Percentiles rank a stretch among this genome's conserved stretches.
Evolutionary conservation across 2,329 filamentous ascomycete genomes (phyloP).

Genomic region (Penicillium fuscoglaucum): DNA sequence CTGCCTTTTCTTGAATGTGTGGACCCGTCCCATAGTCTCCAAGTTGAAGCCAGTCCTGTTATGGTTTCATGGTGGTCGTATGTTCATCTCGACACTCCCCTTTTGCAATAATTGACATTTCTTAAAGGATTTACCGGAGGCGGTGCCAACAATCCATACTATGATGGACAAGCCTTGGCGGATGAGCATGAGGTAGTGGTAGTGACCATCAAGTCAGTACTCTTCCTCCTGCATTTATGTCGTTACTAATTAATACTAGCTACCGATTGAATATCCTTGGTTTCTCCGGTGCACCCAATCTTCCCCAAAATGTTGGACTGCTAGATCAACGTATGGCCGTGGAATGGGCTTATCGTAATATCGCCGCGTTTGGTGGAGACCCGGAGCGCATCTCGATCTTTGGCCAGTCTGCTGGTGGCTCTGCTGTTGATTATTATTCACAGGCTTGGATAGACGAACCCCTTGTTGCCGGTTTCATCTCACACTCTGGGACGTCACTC

Average conservation of each 20-base stretch:
- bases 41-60: conserved; percentile 42
- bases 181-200: conserved; percentile 44
- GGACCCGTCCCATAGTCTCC: conserved; percentile 24
- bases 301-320: conserved; percentile 49
- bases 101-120: neutral
- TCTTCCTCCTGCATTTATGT: neutral
- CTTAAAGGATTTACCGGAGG: conserved; percentile 37
- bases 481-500: conserved; percentile 41
- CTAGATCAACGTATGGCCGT: conserved; percentile 55
- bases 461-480: conserved; percentile 41
- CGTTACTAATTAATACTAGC: conserved; percentile 9
- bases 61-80: conserved; percentile 45
- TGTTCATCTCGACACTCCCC: conserved; percentile 11
- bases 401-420: conserved; percentile 48
- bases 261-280: conserved; percentile 48
- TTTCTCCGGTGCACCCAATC: conserved; percentile 39
- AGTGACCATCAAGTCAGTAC: conserved; percentile 41
- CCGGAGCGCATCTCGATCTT: conserved; percentile 48
- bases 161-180: conserved; percentile 39
- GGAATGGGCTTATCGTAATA: conserved; percentile 54
- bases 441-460: conserved; percentile 39
- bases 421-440: conserved; percentile 32
- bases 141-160: conserved; percentile 39
- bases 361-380: conserved; percentile 54
- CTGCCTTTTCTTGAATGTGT: conserved; percentile 41